A percentile compares a stretch with the other conserved stretches of the same genome.
phyloP scores from a whole-genome alignment of 208 protist genomes.

The Acanthamoeba triangularis region DNA sequence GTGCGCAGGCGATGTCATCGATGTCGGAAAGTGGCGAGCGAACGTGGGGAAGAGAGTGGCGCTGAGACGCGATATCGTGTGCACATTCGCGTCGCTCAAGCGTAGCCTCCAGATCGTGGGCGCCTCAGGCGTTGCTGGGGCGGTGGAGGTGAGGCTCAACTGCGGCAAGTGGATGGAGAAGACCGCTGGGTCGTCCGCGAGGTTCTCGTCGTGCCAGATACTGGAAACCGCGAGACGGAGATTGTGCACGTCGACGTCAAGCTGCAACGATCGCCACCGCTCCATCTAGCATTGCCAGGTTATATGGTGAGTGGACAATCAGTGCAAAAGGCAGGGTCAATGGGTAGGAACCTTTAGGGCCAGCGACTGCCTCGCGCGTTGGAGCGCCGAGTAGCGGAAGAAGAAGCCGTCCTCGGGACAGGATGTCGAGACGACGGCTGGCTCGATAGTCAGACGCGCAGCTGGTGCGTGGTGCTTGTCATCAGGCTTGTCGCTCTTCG shows the following conservation, averaged over 20 bases:
- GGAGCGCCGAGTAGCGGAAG: constrained; percentile 1
- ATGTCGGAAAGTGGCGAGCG: constrained; percentile 26
- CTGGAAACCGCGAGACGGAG: not conserved
- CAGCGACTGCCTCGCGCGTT: not conserved
- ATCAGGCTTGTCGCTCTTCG: not conserved
- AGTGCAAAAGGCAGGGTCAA: not conserved
- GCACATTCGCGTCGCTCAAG: not conserved
- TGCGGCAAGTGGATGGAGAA: not conserved
- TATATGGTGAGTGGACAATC: not conserved
- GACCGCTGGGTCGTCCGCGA: not conserved
- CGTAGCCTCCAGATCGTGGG: not conserved
- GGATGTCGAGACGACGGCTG: too few species aligned
- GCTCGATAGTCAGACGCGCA: not conserved
- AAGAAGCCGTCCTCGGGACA: not conserved
- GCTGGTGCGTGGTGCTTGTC: not conserved
- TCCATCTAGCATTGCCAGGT: not conserved
- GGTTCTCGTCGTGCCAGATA: not conserved
- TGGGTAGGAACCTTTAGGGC: not conserved
- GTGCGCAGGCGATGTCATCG: not conserved
- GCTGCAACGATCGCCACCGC: not conserved
- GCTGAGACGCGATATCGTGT: not conserved
- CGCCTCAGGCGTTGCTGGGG: too few species aligned
- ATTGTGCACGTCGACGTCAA: not conserved
- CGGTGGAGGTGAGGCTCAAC: not conserved
- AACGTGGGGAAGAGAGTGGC: not conserved